Evolutionary conservation across 192 early-diverging fungal species (phyloP), one percentile per base, ranked within the genome.

Genomic region (Dispira simplex): DNA sequence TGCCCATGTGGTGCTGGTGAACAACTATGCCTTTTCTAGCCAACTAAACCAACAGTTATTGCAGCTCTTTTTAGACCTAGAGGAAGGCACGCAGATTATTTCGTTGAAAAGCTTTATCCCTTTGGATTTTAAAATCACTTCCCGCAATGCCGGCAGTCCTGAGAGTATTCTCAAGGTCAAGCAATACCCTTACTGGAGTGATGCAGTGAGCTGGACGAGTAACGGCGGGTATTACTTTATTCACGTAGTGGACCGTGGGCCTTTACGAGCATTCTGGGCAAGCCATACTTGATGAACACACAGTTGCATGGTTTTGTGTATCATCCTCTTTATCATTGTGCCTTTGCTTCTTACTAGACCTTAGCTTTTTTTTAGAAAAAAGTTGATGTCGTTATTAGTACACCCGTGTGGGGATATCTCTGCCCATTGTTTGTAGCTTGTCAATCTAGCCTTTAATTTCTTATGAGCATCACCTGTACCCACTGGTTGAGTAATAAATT

Each of bases 1-100:
- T 1, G 93, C 91, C 11, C 92, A 98, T 68, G 89, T 98, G 26
- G 83, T 98, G 44, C 85, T 98, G 70, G 91, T 93, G 66, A 96
- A 96, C 73, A 96, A 96, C 71, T 98, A 95, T 65, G 92, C 89
- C 13, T 98, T 97, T 73, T 83, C 86, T 65, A 81, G 87, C 28
- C 71, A 75, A 44, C 75, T 93, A 25, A 98, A 98, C 71, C 90
- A 95, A 57, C 71, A 71, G 9, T 78, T 96, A 57, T 65, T 90
- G 46, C 85, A 87, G 65, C 71, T 87, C 65, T 97, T 98, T 67
- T 68, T 98, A 67, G 93, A 98, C 71, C 76, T 97, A 28, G 91
- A 93, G 71, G 91, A 95, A 49, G 84, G 84, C 20, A 76, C 88
- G 12, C 77, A 82, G 63, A 86, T 97, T 56, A 83, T 98, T 26